Evolutionary conservation across 768 basidiomycete genomes (phyloP), one percentile per base, ranked within the genome.

Genomic region (Crassisporium funariophilum): DNA sequence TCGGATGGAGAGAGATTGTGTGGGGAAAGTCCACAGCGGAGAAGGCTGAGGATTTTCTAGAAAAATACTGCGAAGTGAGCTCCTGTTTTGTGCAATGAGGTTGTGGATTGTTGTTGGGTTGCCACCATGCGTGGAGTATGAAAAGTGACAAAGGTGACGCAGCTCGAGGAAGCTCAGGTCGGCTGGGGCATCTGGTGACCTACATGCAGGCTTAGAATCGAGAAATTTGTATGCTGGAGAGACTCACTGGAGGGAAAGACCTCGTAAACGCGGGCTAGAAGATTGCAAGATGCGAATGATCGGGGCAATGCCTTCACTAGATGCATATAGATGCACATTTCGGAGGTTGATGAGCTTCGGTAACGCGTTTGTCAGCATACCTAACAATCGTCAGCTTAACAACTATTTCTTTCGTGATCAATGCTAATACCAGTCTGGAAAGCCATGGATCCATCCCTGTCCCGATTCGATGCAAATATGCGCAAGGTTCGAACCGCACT

Each of bases 361-460:
- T 8, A 88, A 68, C 3, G 83, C 82, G 35, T 86, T 88, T 15
- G 79, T 75, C 43, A 88, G 66, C 79, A 88, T 86, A 20, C 83
- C 84, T 84, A 29, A 42, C 35, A 12, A 20, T 25, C 25, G 35
- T 21, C 19, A 22, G 13, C 7, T 4, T 3, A 41, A 29, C 12
- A 9, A 15, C 23, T 21, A 43, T 25, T 22, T 21, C 25, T 20
- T 5, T 38, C 44, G 12, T 40, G 10, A 39, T 15, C 43, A 4
- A 41, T 25, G 35, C 10, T 47, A 66, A 12, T 54, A 85, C 84
- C 82, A 17, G 78, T 81, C 64, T 86, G 83, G 61, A 87, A 88
- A 1, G 80, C 75, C 55, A 82, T 72, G 1, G 77, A 66, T 12
- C 75, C 77, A 40, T 73, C 72, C 43, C 68, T 70, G 24, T 79